Evolutionary conservation across 306 rosid species (phyloP), one percentile per base, ranked within the genome.

Genomic region (Lathyrus oleraceus): DNA sequence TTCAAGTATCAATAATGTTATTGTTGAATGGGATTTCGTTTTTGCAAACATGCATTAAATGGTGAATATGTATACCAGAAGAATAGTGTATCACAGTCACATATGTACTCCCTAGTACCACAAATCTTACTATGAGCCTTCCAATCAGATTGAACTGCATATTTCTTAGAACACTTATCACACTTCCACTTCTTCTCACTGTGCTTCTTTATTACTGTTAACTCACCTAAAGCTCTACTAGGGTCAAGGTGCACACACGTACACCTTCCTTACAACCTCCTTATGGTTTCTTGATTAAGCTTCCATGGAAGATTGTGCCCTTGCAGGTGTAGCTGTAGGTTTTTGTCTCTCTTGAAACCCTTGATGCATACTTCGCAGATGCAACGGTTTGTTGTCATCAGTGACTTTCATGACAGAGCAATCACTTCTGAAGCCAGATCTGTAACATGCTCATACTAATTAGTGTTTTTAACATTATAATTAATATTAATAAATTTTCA

Each of bases 231-330:
- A 8, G 98, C 98, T 44, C 98, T 74, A 5, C 81, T 74, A 5
- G 96, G 89, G 68, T 90, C 87, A 32, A 89, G 76, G 81, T 92
- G 98, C 4, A 76, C 98, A 92, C 10, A 92, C 88, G 25, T 92
- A 93, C 65, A 90, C 98, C 78, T 86, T 92, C 71, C 70, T 66
- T 16, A 85, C 79, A 27, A 80, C 84, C 32, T 92, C 96, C 8
- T 81, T 72, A 76, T 73, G 88, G 8, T 85, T 30, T 72, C 98
- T 84, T 93, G 93, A 64, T 69, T 56, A 52, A 93, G 91, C 85
- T 93, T 93, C 98, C 98, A 93, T 1, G 98, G 98, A 3, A 93
- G 80, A 47, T 92, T 92, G 88, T 92, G 98, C 13, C 98, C 98
- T 1, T 96, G 81, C 12, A 96, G 84, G 72, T 92, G 98, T 30